A percentile compares a stretch with the other conserved stretches of the same genome.
These are phyloP conservation scores for Blastocystis sp. DNA, from an alignment of 352 stramenopile species.

Conservation along the genomic window DNA sequence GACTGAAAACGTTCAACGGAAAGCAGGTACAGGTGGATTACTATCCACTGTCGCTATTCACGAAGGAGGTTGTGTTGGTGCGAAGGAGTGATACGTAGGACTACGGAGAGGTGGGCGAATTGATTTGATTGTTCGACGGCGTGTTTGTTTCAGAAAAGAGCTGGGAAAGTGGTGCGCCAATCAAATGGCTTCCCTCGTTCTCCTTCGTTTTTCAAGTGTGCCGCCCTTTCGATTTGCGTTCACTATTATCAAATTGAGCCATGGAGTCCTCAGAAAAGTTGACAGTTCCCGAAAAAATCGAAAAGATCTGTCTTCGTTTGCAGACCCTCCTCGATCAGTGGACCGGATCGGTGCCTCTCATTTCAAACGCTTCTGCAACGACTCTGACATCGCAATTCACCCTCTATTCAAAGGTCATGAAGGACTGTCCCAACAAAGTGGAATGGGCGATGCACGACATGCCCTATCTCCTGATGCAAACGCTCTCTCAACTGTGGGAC, in stretches of 20 bases:
- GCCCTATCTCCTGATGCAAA: conserved; percentile 63
- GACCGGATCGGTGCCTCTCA: conserved; percentile 29
- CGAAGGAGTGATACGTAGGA: conserved; percentile 24
- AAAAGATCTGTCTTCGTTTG: conserved; percentile 53
- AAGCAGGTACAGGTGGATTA: conserved; percentile 68
- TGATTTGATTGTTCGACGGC: conserved; percentile 3
- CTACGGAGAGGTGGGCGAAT: conserved; percentile 18
- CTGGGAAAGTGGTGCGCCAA: conserved; percentile 28
- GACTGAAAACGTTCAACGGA: conserved; percentile 68
- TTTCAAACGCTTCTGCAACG: conserved; percentile 31
- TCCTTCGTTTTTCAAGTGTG: conserved; percentile 32
- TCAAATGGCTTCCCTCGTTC: conserved; percentile 26
- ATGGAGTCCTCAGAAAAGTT: background rate
- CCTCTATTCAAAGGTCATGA: conserved; percentile 25
- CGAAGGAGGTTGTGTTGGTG: background rate
- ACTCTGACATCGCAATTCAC: conserved; percentile 53
- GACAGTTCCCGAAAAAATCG: background rate
- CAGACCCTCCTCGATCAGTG: conserved; percentile 45
- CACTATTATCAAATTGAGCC: background rate
- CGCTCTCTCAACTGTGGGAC: conserved; percentile 48
- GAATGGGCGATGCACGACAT: conserved; percentile 60
- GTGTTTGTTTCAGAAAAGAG: background rate
- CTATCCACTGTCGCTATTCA: conserved; percentile 65
- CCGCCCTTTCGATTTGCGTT: background rate
- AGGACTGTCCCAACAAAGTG: conserved; percentile 28